Evolutionary conservation across 1,284 basidiomycete species (phyloP).

Genomic region (Lentinula novae-zelandiae): DNA sequence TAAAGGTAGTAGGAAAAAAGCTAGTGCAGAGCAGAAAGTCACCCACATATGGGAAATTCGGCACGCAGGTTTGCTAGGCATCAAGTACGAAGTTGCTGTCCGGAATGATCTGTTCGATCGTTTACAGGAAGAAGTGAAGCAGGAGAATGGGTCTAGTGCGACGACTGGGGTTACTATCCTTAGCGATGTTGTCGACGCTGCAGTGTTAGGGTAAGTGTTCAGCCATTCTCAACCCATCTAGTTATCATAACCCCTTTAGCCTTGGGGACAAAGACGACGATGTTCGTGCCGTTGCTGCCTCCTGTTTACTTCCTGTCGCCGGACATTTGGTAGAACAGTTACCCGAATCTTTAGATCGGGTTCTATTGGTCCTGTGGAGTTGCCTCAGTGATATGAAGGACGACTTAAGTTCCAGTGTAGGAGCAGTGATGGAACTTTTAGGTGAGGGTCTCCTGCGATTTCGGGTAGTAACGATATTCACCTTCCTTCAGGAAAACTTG

Average conservation of each 20-base stretch:
- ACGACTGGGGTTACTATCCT: conserved; percentile 52
- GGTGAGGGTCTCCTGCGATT: conserved; percentile 40
- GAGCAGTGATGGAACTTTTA: conserved; percentile 95
- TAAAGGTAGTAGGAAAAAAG: conserved; percentile 30
- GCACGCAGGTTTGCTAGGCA: conserved; percentile 93
- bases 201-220: conserved; percentile 73
- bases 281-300: conserved; percentile 93
- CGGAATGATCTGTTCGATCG: conserved; percentile 71
- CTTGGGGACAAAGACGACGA: conserved; percentile 94
- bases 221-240: not conserved
- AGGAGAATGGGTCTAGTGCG: conserved; percentile 31
- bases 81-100: conserved; percentile 98
- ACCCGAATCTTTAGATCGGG: conserved; percentile 66
- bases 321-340: conserved; percentile 76
- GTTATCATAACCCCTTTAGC: conserved; percentile 36
- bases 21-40: conserved; percentile 35
- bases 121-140: conserved; percentile 32
- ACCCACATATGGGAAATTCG: conserved; percentile 95
- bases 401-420: conserved; percentile 95
- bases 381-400: conserved; percentile 94
- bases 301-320: conserved; percentile 86
- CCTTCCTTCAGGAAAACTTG: conserved; percentile 63
- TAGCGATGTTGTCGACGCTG: conserved; percentile 80
- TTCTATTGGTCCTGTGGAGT: conserved; percentile 87
- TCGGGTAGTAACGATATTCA: conserved; percentile 3